A percentile compares a stretch with the other conserved stretches of the same genome.
These are phyloP conservation scores for Botrytis elliptica DNA, from an alignment of 2,329 filamentous ascomycete genomes.

Conservation along the genomic window DNA sequence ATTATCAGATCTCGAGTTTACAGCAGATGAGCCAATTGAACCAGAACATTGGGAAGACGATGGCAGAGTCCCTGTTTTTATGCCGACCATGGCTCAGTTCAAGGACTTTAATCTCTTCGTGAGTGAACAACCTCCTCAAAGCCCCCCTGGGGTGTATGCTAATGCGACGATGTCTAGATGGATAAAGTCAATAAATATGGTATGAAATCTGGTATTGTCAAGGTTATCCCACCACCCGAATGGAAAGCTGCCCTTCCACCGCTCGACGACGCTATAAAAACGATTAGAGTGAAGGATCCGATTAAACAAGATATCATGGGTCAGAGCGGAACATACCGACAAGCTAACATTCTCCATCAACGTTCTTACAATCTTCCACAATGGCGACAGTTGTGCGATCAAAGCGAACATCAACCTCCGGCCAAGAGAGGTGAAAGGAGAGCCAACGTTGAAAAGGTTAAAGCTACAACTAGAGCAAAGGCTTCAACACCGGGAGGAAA, in stretches of 20 bases:
- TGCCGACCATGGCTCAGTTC: slow-evolving; percentile 93
- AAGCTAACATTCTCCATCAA: slow-evolving; percentile 95
- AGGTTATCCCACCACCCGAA: slow-evolving; percentile 89
- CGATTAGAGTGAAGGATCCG: slow-evolving; percentile 90
- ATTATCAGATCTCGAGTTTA: slow-evolving; percentile 60
- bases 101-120: slow-evolving; percentile 90
- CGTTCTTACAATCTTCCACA: slow-evolving; percentile 95
- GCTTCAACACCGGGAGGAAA: slow-evolving; percentile 27
- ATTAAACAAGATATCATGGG: slow-evolving; percentile 99
- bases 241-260: slow-evolving; percentile 81
- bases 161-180: slow-evolving; percentile 49
- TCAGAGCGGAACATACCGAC: slow-evolving; percentile 90
- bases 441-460: slow-evolving; percentile 43
- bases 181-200: slow-evolving; percentile 86
- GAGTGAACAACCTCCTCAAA: slow-evolving; percentile 40
- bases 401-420: slow-evolving; percentile 93
- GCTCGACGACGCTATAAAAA: slow-evolving; percentile 83
- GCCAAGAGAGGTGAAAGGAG: slow-evolving; percentile 82
- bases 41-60: slow-evolving; percentile 74
- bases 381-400: slow-evolving; percentile 90
- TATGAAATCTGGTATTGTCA: slow-evolving; percentile 96
- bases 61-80: slow-evolving; percentile 89
- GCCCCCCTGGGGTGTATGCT: slow-evolving; percentile 21
- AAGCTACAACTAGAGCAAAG: slow-evolving; percentile 37
- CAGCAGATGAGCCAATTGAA: slow-evolving; percentile 66